Evolutionary conservation across 2,329 filamentous ascomycete species (phyloP).

Genomic region (Exophiala phaeomuriformis): DNA sequence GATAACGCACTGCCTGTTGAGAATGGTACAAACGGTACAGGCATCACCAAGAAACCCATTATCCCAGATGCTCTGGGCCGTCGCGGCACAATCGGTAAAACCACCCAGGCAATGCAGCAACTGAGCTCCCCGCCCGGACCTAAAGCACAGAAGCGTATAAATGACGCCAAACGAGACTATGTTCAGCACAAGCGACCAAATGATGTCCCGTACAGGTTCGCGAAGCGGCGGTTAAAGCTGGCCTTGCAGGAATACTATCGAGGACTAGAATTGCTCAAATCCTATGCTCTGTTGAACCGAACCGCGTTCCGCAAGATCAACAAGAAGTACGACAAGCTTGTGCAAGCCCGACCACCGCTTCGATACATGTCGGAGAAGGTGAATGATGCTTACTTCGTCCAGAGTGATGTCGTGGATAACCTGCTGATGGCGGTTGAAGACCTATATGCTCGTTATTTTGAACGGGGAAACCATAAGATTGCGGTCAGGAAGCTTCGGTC

Average conservation of each 20-base stretch:
- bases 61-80: slow-evolving; percentile 37
- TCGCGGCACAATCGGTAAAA: slow-evolving; percentile 48
- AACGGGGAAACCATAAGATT: slow-evolving; percentile 85
- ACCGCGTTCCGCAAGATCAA: slow-evolving; percentile 96
- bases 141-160: slow-evolving; percentile 28
- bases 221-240: slow-evolving; percentile 84
- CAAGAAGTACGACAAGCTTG: slow-evolving; percentile 95
- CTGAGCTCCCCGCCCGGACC: slow-evolving; percentile 38
- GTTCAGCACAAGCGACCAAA: slow-evolving; percentile 39
- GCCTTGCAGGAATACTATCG: slow-evolving; percentile 92
- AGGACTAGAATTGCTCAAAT: slow-evolving; percentile 82
- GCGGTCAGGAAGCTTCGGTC: slow-evolving; percentile 80
- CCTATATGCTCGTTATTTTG: slow-evolving; percentile 89
- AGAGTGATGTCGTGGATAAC: slow-evolving; percentile 73
- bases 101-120: slow-evolving; percentile 44
- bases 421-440: slow-evolving; percentile 79
- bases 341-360: slow-evolving; percentile 67
- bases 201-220: slow-evolving; percentile 72
- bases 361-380: slow-evolving; percentile 89
- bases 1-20: slow-evolving; percentile 16
- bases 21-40: slow-evolving; percentile 24
- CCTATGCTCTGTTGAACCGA: slow-evolving; percentile 80
- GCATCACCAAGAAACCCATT: slow-evolving; percentile 33
- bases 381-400: slow-evolving; percentile 83
- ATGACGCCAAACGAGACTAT: slow-evolving; percentile 43